Base-by-base conservation (phyloP, 768 basidiomycete genomes). In the Mrakia frigida region DNA sequence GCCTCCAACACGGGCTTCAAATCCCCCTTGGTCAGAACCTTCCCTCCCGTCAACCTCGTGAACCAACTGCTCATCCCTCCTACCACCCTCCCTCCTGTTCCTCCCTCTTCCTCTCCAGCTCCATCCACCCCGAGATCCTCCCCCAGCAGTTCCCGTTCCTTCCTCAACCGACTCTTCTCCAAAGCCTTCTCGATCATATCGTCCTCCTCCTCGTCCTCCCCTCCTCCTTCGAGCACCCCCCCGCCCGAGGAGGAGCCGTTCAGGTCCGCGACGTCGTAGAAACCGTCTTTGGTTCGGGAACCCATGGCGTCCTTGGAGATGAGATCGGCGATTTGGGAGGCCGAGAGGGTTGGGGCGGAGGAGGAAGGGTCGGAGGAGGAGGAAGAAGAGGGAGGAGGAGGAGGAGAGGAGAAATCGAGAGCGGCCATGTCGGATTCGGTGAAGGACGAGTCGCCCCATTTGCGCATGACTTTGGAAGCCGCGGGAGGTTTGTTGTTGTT, bases 341-440 rank as follows among this genome's bases (percentile, higher is more conserved):
- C 37, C 3, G 35, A 41, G 33, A 59, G 69, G 21, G 35, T 43
- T 21, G 41, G 69, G 33, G 63, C 28, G 21, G 71, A 28, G 4
- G 52, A 23, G 21, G 33, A 31, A 6, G 25, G 43, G 31, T 18
- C 25, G 21, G 41, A n/a, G 6, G 67, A 41, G 28, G 65, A 39
- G 4, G 11, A 80, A 78, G 78, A 88, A 88, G 80, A 90, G 88
- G 68, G n/a, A 6, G 11, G 80, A 77, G 78, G 88, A 89, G 80
- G 91, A 88, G 68, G 85, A 80, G 79, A 91, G 2, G 73, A 93
- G 83, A 92, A 98, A 83, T 99, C 94, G 73, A 98, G 87, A 59
- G 91, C 90, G 7, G 91, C 93, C 92, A 98, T 96, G 79, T 98
- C 97, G 23, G 87, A 87, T 79, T 93, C 92, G 14, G 89, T 90